These are phyloP conservation scores for Aspergillus novoparasiticus DNA, from an alignment of 2,329 filamentous ascomycete species.

Conservation along the genomic window DNA sequence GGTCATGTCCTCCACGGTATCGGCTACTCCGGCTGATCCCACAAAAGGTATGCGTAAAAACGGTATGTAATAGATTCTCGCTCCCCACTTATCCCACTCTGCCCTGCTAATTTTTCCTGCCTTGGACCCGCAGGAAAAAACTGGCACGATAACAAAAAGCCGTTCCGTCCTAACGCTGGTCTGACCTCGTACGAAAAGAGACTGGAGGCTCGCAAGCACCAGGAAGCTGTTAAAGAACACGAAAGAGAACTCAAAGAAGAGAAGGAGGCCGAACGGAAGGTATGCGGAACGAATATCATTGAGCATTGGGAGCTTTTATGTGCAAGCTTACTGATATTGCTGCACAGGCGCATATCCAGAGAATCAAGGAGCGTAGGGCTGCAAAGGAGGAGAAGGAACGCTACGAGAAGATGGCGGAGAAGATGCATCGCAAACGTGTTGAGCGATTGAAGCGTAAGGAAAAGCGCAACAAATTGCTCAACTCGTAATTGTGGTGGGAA, in stretches of 20 bases:
- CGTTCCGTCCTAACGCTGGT: constrained; percentile 81
- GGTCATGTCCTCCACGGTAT: constrained; percentile 50
- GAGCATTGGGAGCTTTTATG: background rate
- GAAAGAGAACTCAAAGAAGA: constrained; percentile 96
- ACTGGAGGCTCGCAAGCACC: constrained; percentile 67
- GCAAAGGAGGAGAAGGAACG: constrained; percentile 92
- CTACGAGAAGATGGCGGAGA: constrained; percentile 92
- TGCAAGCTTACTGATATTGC: constrained; percentile 8
- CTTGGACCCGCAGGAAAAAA: constrained; percentile 72
- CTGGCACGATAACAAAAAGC: constrained; percentile 82
- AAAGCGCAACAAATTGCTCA: constrained; percentile 71
- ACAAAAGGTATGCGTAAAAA: constrained; percentile 77
- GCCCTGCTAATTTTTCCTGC: constrained; percentile 22
- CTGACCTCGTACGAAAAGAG: constrained; percentile 79
- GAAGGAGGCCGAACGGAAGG: constrained; percentile 86
- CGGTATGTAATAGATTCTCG: constrained; percentile 55
- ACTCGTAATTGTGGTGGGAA: constrained; percentile 36
- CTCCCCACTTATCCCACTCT: constrained; percentile 12
- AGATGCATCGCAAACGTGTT: constrained; percentile 95
- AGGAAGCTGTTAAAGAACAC: constrained; percentile 81
- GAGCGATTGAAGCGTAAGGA: constrained; percentile 92
- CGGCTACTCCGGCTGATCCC: constrained; percentile 35
- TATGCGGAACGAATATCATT: constrained; percentile 46
- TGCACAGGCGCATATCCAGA: constrained; percentile 71
- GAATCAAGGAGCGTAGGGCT: constrained; percentile 80